These are phyloP conservation scores for Diplogelasinospora grovesii DNA, from an alignment of 495 filamentous ascomycete species.

Conservation along the genomic window DNA sequence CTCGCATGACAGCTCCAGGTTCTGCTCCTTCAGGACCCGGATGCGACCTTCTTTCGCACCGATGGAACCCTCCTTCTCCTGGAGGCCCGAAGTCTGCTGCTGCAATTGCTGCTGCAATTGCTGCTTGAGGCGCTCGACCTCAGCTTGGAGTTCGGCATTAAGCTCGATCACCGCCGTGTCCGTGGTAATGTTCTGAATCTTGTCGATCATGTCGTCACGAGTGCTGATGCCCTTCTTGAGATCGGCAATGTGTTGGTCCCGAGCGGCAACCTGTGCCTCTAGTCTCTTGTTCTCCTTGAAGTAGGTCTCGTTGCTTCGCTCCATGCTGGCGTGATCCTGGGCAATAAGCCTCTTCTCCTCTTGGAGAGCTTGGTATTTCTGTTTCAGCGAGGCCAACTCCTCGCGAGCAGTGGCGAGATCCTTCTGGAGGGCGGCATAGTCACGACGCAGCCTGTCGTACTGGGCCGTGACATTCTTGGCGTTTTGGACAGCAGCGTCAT, in stretches of 20 bases:
- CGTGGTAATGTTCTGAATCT: constrained; percentile 25
- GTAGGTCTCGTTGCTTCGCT: constrained; percentile 40
- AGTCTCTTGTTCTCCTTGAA: constrained; percentile 41
- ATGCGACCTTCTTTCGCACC: constrained; percentile 19
- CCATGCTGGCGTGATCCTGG: constrained; percentile 37
- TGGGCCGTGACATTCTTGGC: constrained; percentile 23
- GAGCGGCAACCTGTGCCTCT: constrained; percentile 32
- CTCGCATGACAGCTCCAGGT: constrained; percentile 26
- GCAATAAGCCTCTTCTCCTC: constrained; percentile 33
- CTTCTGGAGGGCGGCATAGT: constrained; percentile 27
- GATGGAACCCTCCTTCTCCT: constrained; percentile 21
- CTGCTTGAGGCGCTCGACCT: constrained; percentile 26
- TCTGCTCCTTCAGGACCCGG: constrained; percentile 28
- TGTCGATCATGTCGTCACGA: constrained; percentile 28
- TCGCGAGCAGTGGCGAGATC: constrained; percentile 28
- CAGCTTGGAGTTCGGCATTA: constrained; percentile 30
- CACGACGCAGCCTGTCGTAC: constrained; percentile 32
- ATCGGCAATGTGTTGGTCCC: constrained; percentile 30
- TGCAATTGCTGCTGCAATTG: constrained; percentile 28
- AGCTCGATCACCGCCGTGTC: constrained; percentile 25
- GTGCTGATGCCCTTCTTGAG: constrained; percentile 28
- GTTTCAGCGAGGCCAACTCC: constrained; percentile 28
- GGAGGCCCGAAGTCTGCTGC: constrained; percentile 14
- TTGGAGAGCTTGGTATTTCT: constrained; percentile 22
- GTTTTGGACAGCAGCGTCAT: constrained; percentile 16